phyloP scores from a whole-genome alignment of 805 yeast species.

The Citeromyces nyonsensis region DNA sequence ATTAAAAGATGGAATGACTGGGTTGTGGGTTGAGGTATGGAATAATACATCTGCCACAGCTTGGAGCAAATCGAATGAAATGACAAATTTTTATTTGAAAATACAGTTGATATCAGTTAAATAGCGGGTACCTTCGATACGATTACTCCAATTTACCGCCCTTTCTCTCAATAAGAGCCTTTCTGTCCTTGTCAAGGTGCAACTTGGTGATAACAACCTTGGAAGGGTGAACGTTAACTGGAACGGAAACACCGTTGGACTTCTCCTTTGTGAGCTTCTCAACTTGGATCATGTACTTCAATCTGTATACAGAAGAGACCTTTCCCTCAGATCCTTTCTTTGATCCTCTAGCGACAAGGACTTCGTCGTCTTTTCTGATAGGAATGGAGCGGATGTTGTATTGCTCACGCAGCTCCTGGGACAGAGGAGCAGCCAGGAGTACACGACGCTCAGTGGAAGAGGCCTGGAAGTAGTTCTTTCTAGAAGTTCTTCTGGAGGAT shows the following conservation, averaged over 20 bases:
- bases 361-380: slow-evolving; percentile 95
- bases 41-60: too few relatives aligned
- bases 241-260: slow-evolving; percentile 95
- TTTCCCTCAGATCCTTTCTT: slow-evolving; percentile 99
- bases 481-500: slow-evolving; percentile 96
- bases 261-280: slow-evolving; percentile 96
- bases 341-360: slow-evolving; percentile 93
- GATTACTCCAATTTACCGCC: slow-evolving; percentile 92
- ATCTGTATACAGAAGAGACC: slow-evolving; percentile 96
- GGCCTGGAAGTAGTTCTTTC: slow-evolving; percentile 99
- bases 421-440: slow-evolving; percentile 94
- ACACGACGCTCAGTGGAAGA: slow-evolving; percentile 92
- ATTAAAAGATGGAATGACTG: too few relatives aligned
- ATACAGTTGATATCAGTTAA: too few relatives aligned
- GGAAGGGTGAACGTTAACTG: slow-evolving; percentile 95
- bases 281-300: slow-evolving; percentile 90
- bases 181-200: slow-evolving; percentile 97
- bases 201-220: slow-evolving; percentile 97
- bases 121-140: neutral
- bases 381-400: slow-evolving; percentile 94
- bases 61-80: too few relatives aligned
- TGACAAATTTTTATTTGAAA: too few relatives aligned
- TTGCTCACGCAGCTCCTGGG: slow-evolving; percentile 96
- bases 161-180: slow-evolving; percentile 93
- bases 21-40: too few relatives aligned